Evolutionary conservation across 2,329 filamentous ascomycete species (phyloP), one percentile per base, ranked within the genome.

Genomic region (Pseudogymnoascus sp.): DNA sequence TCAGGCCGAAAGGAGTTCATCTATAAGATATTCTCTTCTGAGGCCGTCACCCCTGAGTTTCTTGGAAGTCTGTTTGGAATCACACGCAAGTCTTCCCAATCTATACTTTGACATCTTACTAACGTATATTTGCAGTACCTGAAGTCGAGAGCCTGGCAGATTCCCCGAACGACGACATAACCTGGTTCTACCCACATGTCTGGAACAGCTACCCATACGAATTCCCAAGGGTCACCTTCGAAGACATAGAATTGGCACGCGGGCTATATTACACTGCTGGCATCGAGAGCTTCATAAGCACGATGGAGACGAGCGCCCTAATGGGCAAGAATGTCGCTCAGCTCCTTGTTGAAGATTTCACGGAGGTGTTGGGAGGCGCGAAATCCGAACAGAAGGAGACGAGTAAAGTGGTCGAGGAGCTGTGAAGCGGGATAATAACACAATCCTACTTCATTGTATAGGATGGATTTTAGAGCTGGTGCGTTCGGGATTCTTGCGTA

Each of bases 301-400:
- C 92, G 0, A 97, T 99, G 95, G 95, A 99, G 79, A 97, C 95
- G 6, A 96, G 87, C 73, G 89, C 91, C 1, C 76, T 97, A 68
- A 95, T 95, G 86, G 95, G 95, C 0, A 91, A 84, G 82, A 95
- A 95, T 72, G 86, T 95, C 19, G 91, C 90, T 7, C 81, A 80
- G 66, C 76, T 95, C 62, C 79, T 93, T 53, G 80, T 86, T 0
- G 84, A 93, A 70, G 83, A 83, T 61, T 85, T 81, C 74, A 70
- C 74, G 67, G 74, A 66, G 70, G 11, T 56, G 29, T 21, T 21
- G n/a, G 50, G 50, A 35, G 50, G 50, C n/a, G 29, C 2, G 29
- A 56, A 56, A 33, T 11, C 29, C 6, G 50, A 56, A 19, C 29
- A 59, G 14, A 40, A 42, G 42, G 26, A 47, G 11, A 38, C 16